A percentile compares a stretch with the other conserved stretches of the same genome.
Evolutionary conservation across 495 filamentous ascomycete species (phyloP).

Genomic region (Aspergillus baeticus): DNA sequence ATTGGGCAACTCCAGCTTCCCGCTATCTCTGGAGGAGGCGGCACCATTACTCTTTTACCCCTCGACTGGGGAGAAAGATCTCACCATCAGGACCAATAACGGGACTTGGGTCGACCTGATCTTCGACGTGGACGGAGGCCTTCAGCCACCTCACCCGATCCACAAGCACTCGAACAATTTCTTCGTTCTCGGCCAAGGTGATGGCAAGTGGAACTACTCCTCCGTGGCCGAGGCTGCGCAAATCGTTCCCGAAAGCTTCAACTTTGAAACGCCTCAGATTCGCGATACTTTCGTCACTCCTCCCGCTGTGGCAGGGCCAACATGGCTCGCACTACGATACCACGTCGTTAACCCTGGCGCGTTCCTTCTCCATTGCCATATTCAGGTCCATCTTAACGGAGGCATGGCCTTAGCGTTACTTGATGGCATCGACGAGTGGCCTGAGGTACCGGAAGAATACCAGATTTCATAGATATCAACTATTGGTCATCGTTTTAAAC

Average conservation of each 20-base stretch:
- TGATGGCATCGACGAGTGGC: conserved; percentile 60
- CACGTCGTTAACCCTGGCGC: conserved; percentile 58
- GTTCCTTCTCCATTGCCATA: conserved; percentile 62
- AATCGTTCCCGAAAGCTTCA: conserved; percentile 47
- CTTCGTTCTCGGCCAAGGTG: conserved; percentile 53
- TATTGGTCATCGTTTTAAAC: too few species aligned
- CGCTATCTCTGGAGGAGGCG: conserved; percentile 32
- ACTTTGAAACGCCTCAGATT: conserved; percentile 51
- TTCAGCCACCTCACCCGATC: conserved; percentile 52
- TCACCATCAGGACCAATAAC: conserved; percentile 51
- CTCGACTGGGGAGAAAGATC: conserved; percentile 29
- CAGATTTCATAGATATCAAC: too few species aligned
- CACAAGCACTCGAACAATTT: conserved; percentile 65
- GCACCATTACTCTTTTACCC: conserved; percentile 51
- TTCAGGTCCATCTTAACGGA: conserved; percentile 54
- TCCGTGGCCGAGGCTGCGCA: conserved; percentile 52
- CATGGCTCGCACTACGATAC: conserved; percentile 56
- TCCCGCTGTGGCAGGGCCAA: conserved; percentile 25
- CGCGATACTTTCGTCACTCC: conserved; percentile 50
- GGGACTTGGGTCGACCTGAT: conserved; percentile 60
- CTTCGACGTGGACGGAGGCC: conserved; percentile 31
- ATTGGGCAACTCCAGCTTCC: conserved; percentile 38
- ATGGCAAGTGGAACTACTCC: conserved; percentile 47
- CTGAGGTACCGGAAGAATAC: conserved; percentile 33
- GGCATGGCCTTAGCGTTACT: conserved; percentile 56